Evolutionary conservation across 2,329 filamentous ascomycete genomes (phyloP).

Genomic region (Cercospora sp.): DNA sequence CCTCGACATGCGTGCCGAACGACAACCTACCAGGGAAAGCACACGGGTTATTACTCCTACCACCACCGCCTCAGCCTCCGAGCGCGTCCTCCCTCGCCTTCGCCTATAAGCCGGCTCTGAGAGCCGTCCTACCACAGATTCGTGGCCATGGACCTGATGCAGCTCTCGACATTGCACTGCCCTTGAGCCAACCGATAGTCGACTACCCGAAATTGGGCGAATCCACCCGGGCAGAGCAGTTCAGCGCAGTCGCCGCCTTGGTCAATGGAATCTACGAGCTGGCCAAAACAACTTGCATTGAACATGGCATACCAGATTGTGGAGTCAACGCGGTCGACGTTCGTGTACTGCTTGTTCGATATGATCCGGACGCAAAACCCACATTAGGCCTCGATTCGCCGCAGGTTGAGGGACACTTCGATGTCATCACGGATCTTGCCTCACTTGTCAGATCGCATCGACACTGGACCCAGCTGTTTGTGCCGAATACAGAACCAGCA

Average conservation of each 20-base stretch:
- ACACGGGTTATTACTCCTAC: not conserved
- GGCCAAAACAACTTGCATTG: not conserved
- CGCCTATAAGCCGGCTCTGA: not conserved
- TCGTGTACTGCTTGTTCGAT: not conserved
- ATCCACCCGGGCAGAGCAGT: not conserved
- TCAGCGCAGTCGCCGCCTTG: not conserved
- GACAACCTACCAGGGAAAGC: not conserved
- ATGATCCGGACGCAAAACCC: not conserved
- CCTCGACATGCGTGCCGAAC: not conserved
- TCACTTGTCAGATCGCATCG: not conserved
- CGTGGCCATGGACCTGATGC: not conserved
- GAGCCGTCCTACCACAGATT: not conserved
- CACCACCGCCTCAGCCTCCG: not conserved
- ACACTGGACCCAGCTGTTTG: not conserved
- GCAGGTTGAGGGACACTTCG: not conserved
- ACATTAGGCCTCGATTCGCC: not conserved
- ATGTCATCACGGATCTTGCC: not conserved
- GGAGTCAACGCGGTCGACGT: not conserved
- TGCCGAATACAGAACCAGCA: not conserved
- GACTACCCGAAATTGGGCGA: not conserved
- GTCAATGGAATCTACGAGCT: not conserved
- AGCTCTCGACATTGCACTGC: not conserved
- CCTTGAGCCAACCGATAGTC: not conserved
- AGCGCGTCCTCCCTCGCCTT: not conserved
- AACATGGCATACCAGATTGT: not conserved